A percentile compares a stretch with the other conserved stretches of the same genome.
phyloP scores from a whole-genome alignment of 139 green algal species.

The Chlorella sp. region DNA sequence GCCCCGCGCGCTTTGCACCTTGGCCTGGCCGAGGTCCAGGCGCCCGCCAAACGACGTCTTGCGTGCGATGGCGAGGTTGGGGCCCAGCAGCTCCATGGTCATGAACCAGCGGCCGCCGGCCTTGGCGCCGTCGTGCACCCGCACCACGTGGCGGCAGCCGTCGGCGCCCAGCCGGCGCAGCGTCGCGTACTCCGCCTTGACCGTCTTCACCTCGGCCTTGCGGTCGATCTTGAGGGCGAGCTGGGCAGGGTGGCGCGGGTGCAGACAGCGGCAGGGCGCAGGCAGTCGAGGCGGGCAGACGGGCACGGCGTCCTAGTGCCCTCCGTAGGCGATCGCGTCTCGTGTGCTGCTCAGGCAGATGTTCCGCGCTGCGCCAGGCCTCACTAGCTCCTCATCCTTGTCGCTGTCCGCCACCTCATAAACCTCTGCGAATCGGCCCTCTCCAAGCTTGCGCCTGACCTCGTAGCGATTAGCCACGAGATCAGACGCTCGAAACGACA shows the following conservation, averaged over 20 bases:
- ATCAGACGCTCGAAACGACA: background rate
- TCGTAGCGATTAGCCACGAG: slow-evolving; percentile 4
- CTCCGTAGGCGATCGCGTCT: too few relatives aligned
- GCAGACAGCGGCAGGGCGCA: too few relatives aligned
- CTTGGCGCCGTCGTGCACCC: slow-evolving; percentile 16
- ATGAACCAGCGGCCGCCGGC: slow-evolving; percentile 69
- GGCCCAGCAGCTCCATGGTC: slow-evolving; percentile 82
- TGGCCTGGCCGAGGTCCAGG: slow-evolving; percentile 35
- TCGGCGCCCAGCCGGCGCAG: slow-evolving; percentile 44
- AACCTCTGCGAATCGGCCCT: slow-evolving; percentile 80
- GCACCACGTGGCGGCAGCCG: slow-evolving; percentile 11
- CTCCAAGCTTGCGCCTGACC: slow-evolving; percentile 60
- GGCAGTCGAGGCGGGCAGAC: too few relatives aligned
- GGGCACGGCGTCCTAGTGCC: too few relatives aligned
- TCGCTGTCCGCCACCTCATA: slow-evolving; percentile 69
- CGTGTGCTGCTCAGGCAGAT: too few relatives aligned
- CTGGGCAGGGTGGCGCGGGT: slow-evolving; percentile 52
- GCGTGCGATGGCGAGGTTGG: slow-evolving; percentile 70
- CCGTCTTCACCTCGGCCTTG: slow-evolving; percentile 46
- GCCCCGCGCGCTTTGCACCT: too few relatives aligned
- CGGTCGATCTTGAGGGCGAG: slow-evolving; percentile 72
- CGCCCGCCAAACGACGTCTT: slow-evolving; percentile 31
- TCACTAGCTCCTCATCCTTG: too few relatives aligned
- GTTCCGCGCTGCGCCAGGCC: too few relatives aligned
- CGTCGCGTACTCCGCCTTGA: slow-evolving; percentile 59